These are phyloP conservation scores for Penicillium canescens DNA, from an alignment of 495 filamentous ascomycete genomes.

Conservation along the genomic window DNA sequence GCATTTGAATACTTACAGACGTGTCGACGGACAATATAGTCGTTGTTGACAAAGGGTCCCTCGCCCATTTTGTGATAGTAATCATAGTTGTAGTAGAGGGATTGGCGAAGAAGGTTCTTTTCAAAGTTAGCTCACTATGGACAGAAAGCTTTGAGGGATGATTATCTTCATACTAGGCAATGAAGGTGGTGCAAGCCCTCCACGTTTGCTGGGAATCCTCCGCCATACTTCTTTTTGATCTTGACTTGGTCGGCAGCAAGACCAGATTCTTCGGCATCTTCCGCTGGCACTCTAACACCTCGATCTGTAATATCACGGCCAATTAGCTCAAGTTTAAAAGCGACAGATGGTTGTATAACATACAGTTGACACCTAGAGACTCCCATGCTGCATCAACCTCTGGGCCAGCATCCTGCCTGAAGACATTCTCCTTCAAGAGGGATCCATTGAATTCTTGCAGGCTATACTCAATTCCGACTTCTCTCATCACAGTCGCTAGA, in stretches of 20 bases:
- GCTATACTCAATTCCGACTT: constrained; percentile 32
- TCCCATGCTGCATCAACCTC: constrained; percentile 61
- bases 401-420: constrained; percentile 48
- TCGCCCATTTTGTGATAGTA: constrained; percentile 49
- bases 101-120: constrained; percentile 55
- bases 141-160: too few species aligned
- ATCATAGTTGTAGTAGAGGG: constrained; percentile 57
- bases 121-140: neutral
- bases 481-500: constrained; percentile 35
- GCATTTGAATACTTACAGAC: constrained; percentile 33
- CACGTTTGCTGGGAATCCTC: constrained; percentile 54
- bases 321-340: neutral
- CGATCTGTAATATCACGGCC: constrained; percentile 30
- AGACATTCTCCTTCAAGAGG: constrained; percentile 53
- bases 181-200: constrained; percentile 60
- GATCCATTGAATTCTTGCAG: constrained; percentile 49
- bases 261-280: constrained; percentile 40
- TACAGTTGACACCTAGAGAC: constrained; percentile 53
- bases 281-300: constrained; percentile 34
- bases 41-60: constrained; percentile 51
- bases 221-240: constrained; percentile 52
- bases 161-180: constrained; percentile 42
- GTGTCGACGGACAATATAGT: constrained; percentile 49
- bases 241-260: constrained; percentile 49
- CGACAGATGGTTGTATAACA: neutral